phyloP scores from a whole-genome alignment of 441 rosid species.

The Jatropha podagrica region DNA sequence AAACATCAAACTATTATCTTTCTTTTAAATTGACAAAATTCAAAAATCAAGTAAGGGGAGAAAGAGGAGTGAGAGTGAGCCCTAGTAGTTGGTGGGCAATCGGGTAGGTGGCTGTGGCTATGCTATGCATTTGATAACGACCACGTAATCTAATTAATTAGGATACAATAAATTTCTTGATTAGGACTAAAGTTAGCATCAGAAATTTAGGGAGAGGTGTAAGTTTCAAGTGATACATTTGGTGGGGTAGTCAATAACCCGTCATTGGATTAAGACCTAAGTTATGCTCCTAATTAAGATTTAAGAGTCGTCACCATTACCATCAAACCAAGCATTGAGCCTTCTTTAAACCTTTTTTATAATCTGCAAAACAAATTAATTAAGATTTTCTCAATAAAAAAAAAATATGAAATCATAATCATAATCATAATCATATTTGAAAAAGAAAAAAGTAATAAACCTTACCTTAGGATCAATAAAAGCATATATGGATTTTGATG shows the following conservation, averaged over 20 bases:
- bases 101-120: background rate
- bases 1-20: background rate
- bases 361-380: background rate
- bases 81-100: constrained; percentile 24
- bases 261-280: constrained; percentile 30
- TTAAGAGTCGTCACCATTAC: constrained; percentile 20
- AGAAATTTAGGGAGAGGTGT: constrained; percentile 19
- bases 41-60: background rate
- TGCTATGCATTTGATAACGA: background rate
- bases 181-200: constrained; percentile 27
- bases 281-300: constrained; percentile 23
- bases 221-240: constrained; percentile 24
- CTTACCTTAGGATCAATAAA: too few species aligned
- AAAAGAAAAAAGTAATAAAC: too few species aligned
- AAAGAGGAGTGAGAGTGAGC: background rate
- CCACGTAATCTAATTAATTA: background rate
- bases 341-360: constrained; percentile 11
- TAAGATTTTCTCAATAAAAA: too few species aligned
- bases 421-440: too few species aligned
- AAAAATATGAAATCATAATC: too few species aligned
- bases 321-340: constrained; percentile 19
- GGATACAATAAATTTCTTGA: background rate
- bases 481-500: background rate
- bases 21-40: too few species aligned
- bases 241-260: constrained; percentile 17